Evolutionary conservation across 306 rosid genomes (phyloP).

Genomic region (Lithocarpus polystachyus): DNA sequence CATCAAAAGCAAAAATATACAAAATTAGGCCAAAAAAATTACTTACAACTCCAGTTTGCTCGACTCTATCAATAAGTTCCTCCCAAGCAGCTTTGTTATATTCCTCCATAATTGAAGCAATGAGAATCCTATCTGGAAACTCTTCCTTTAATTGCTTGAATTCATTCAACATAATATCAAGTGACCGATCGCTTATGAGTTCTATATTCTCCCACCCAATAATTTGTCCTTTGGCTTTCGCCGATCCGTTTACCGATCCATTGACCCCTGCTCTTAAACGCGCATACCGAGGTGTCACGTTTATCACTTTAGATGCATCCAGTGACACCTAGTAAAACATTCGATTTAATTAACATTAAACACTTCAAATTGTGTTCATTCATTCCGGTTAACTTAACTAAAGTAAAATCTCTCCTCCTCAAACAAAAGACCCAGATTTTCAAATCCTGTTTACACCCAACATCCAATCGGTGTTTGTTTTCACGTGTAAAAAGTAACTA

Average conservation of each 20-base stretch:
- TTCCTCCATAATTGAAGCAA: constrained; percentile 99
- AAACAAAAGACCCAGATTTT: too few relatives aligned
- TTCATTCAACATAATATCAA: constrained; percentile 88
- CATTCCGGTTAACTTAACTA: too few relatives aligned
- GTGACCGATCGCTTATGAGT: constrained; percentile 87
- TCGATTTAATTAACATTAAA: too few relatives aligned
- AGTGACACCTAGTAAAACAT: constrained; percentile 68
- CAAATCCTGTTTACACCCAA: too few relatives aligned
- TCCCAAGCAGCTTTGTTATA: constrained; percentile 90
- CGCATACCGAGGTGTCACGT: constrained; percentile 96
- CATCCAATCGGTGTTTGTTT: too few relatives aligned
- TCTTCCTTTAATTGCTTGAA: constrained; percentile 80
- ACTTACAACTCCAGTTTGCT: constrained; percentile 96
- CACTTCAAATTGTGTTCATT: too few relatives aligned
- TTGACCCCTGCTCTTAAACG: constrained; percentile 63
- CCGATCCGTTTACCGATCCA: constrained; percentile 72
- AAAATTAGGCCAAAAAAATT: constrained; percentile 9
- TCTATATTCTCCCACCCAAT: constrained; percentile 98
- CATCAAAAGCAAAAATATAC: neutral
- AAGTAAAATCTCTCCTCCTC: too few relatives aligned
- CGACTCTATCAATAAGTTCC: constrained; percentile 89
- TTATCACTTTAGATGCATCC: constrained; percentile 86
- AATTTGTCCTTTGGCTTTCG: constrained; percentile 66
- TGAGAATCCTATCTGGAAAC: constrained; percentile 86
- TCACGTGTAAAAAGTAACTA: too few relatives aligned